phyloP scores from a whole-genome alignment of 73 alveolate species.

The Paramecium primaurelia region DNA sequence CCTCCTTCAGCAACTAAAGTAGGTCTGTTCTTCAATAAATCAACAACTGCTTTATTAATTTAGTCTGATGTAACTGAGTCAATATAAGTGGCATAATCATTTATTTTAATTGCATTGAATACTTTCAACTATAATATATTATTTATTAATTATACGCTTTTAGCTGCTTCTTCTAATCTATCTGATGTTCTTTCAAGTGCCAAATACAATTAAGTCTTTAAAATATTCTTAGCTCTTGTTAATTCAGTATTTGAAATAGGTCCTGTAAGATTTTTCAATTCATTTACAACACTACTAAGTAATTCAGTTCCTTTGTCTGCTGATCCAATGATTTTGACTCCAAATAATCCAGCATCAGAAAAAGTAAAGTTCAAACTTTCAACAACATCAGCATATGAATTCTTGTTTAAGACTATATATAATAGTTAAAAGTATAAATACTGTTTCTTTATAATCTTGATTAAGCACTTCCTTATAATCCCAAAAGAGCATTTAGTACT shows the following conservation, averaged over 20 bases:
- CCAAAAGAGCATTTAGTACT: conserved; percentile 49
- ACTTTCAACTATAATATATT: background rate
- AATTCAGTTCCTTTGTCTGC: conserved; percentile 59
- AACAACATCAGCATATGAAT: conserved; percentile 50
- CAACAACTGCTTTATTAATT: conserved; percentile 47
- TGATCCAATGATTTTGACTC: conserved; percentile 56
- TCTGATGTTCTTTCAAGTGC: conserved; percentile 60
- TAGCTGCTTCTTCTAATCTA: conserved; percentile 61
- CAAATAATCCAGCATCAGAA: conserved; percentile 62
- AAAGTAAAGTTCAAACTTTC: conserved; percentile 54
- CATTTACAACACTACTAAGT: background rate
- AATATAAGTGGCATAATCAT: conserved; percentile 35
- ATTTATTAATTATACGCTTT: conserved; percentile 9
- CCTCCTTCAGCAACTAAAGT: conserved; percentile 66
- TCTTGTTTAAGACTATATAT: conserved; percentile 25
- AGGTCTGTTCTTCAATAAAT: conserved; percentile 43
- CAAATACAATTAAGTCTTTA: conserved; percentile 40
- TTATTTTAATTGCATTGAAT: conserved; percentile 46
- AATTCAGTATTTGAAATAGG: conserved; percentile 51
- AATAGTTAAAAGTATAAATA: background rate
- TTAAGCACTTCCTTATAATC: background rate
- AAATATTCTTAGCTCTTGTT: conserved; percentile 52
- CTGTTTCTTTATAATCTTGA: conserved; percentile 22
- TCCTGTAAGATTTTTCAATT: conserved; percentile 47
- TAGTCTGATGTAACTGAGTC: conserved; percentile 53